phyloP scores from a whole-genome alignment of 164 flowering plant genomes.

The Echeveria elegans region DNA sequence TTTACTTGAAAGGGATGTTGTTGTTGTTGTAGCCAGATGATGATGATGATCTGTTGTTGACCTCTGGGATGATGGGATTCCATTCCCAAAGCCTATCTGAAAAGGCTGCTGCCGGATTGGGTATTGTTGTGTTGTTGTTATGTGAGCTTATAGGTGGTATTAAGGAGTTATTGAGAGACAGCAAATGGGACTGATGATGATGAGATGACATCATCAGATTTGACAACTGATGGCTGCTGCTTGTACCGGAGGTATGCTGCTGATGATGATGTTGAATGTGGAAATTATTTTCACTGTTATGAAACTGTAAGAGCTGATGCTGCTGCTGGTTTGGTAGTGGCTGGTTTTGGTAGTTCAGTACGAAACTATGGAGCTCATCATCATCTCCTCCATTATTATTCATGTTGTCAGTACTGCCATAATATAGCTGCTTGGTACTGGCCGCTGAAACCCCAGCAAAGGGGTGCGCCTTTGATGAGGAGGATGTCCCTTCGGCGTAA shows the following conservation, averaged over 20 bases:
- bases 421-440: constrained; percentile 3
- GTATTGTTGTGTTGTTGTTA: constrained; percentile 11
- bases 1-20: constrained; percentile 39
- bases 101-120: constrained; percentile 25
- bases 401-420: constrained; percentile 12
- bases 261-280: neutral
- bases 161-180: neutral
- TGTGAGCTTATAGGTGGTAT: constrained; percentile 5
- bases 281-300: constrained; percentile 18
- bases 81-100: constrained; percentile 66
- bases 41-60: constrained; percentile 16
- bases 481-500: neutral
- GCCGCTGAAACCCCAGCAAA: constrained; percentile 14
- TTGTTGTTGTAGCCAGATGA: constrained; percentile 31
- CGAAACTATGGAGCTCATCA: constrained; percentile 59
- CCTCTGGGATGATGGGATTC: constrained; percentile 41
- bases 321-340: constrained; percentile 16
- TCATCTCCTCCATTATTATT: constrained; percentile 20
- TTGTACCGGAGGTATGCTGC: constrained; percentile 12
- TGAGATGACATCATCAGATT: constrained; percentile 6
- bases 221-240: constrained; percentile 1
- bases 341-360: constrained; percentile 31
- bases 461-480: constrained; percentile 4
- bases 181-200: neutral
- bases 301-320: constrained; percentile 18